Evolutionary conservation across 805 yeast species (phyloP).

Genomic region (Metschnikowia continentalis): DNA sequence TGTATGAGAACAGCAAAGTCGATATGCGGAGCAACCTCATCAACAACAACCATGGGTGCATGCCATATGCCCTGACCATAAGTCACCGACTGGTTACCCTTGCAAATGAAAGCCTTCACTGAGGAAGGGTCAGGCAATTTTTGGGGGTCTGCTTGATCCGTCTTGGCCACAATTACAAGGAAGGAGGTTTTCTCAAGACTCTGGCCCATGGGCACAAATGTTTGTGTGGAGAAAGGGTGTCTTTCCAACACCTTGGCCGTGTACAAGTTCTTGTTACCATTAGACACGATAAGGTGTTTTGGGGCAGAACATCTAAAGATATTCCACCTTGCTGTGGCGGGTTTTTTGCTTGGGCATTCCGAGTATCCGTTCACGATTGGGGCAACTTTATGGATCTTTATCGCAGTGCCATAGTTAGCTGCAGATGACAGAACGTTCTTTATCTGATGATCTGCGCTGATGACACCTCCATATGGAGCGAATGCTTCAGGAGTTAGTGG

Average conservation of each 20-base stretch:
- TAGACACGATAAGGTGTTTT: slow-evolving; percentile 43
- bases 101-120: slow-evolving; percentile 65
- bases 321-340: slow-evolving; percentile 70
- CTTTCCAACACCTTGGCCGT: slow-evolving; percentile 72
- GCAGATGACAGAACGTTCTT: slow-evolving; percentile 36
- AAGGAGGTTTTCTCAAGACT: slow-evolving; percentile 47
- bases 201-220: slow-evolving; percentile 88
- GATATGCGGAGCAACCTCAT: slow-evolving; percentile 43
- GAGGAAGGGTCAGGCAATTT: slow-evolving; percentile 58
- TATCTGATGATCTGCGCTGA: slow-evolving; percentile 75
- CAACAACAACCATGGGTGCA: slow-evolving; percentile 90
- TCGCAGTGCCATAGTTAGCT: slow-evolving; percentile 95
- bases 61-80: slow-evolving; percentile 89
- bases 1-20: slow-evolving; percentile 89
- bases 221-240: slow-evolving; percentile 86
- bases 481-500: slow-evolving; percentile 66
- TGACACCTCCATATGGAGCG: slow-evolving; percentile 66
- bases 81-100: slow-evolving; percentile 85
- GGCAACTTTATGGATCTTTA: slow-evolving; percentile 69
- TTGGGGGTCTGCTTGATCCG: slow-evolving; percentile 31
- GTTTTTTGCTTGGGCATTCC: slow-evolving; percentile 42
- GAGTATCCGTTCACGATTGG: slow-evolving; percentile 54
- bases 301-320: slow-evolving; percentile 81
- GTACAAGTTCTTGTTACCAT: slow-evolving; percentile 30
- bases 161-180: slow-evolving; percentile 75